phyloP scores from a whole-genome alignment of 1,139 yeast genomes.

The Saccharomyces hybrid region DNA sequence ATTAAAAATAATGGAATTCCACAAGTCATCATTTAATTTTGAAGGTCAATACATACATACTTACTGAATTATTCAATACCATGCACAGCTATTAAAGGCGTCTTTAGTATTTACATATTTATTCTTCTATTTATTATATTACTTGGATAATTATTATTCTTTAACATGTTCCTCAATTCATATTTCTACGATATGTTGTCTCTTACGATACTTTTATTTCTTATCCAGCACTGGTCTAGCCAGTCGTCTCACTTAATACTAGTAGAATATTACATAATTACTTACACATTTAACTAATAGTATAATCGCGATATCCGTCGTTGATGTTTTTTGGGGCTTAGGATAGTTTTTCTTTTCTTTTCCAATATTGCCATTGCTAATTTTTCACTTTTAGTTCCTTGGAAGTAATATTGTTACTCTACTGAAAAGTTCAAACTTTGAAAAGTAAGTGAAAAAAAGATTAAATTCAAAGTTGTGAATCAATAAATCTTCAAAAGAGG shows the following conservation, averaged over 20 bases:
- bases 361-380: not conserved
- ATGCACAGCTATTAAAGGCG: not conserved
- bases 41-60: not conserved
- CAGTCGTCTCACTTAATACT: not conserved
- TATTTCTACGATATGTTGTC: not conserved
- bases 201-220: not conserved
- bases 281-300: not conserved
- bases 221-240: not conserved
- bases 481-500: not conserved
- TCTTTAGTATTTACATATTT: not conserved
- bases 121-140: not conserved
- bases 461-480: not conserved
- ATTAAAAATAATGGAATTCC: too few relatives aligned
- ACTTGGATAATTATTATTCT: not conserved
- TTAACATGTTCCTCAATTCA: not conserved
- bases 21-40: too few relatives aligned
- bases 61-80: not conserved
- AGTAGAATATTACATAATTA: not conserved
- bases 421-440: not conserved
- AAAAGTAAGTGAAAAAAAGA: not conserved
- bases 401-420: not conserved
- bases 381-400: not conserved
- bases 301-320: not conserved
- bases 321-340: not conserved
- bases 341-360: not conserved